Percentiles rank a stretch among this genome's conserved stretches.
Evolutionary conservation across 2,329 filamentous ascomycete species (phyloP).

Genomic region (Stromatinia cepivora): DNA sequence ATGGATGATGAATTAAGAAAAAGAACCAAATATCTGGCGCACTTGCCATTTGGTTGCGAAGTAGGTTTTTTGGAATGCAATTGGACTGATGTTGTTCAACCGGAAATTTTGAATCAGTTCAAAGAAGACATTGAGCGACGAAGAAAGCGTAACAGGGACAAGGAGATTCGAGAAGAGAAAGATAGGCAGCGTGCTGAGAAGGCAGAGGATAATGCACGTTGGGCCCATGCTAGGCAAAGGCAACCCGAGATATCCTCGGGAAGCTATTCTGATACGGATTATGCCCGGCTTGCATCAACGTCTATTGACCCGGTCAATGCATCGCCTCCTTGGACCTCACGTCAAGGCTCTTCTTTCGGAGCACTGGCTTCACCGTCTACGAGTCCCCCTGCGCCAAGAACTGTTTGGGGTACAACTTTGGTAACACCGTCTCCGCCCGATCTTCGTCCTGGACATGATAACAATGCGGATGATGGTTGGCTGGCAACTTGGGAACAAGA

Average conservation of each 20-base stretch:
- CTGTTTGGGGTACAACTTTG: constrained; percentile 88
- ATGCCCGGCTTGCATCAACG: constrained; percentile 63
- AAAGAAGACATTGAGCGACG: constrained; percentile 61
- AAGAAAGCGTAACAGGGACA: constrained; percentile 64
- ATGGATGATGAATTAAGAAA: constrained; percentile 71
- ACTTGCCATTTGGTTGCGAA: constrained; percentile 71
- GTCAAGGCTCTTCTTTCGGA: constrained; percentile 61
- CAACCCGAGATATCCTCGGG: constrained; percentile 51
- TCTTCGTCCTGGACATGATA: constrained; percentile 43
- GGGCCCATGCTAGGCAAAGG: constrained; percentile 58
- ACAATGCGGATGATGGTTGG: constrained; percentile 74
- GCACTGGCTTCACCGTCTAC: constrained; percentile 76
- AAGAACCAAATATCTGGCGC: constrained; percentile 67
- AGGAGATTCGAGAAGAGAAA: constrained; percentile 69
- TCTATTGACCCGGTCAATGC: constrained; percentile 47
- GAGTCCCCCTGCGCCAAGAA: constrained; percentile 72
- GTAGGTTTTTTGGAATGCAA: constrained; percentile 73
- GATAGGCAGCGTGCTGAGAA: constrained; percentile 68
- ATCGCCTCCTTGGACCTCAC: constrained; percentile 55
- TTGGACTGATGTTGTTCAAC: constrained; percentile 68
- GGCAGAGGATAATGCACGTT: constrained; percentile 65
- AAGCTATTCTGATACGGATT: constrained; percentile 58
- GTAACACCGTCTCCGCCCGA: constrained; percentile 60
- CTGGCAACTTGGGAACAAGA: constrained; percentile 80
- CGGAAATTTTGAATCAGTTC: constrained; percentile 62